Conservation (phyloP, 169 alveolate genomes). For the Sarcocystis neurona region DNA sequence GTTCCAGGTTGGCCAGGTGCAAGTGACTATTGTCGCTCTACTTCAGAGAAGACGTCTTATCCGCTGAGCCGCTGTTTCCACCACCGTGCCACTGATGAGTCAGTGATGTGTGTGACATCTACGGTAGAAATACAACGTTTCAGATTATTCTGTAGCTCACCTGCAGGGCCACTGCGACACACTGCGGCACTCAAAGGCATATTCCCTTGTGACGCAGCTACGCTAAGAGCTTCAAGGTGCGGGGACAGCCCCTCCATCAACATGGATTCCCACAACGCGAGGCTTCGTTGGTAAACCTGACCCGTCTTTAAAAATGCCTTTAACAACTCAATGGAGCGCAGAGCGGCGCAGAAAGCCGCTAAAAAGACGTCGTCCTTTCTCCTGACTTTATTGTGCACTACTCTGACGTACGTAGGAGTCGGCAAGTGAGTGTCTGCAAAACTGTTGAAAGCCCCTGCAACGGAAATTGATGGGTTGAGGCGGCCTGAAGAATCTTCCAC, state of each 20-base stretch:
- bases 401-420: not conserved
- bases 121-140: no score
- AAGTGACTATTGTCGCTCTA: no score
- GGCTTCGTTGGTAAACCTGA: not conserved
- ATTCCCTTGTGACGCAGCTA: not conserved
- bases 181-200: not conserved
- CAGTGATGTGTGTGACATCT: no score
- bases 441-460: not conserved
- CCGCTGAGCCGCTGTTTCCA: no score
- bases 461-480: no score
- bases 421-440: not conserved
- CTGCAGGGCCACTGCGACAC: slow-evolving; percentile 1
- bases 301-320: not conserved
- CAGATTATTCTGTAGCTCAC: not conserved
- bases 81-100: no score
- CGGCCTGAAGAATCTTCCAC: no score
- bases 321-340: not conserved
- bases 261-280: not conserved
- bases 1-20: no score
- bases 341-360: not conserved
- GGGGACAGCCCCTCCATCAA: not conserved
- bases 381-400: not conserved
- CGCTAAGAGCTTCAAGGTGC: not conserved
- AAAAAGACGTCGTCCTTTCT: not conserved
- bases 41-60: no score